Base-by-base conservation (phyloP, 2,329 filamentous ascomycete species). In the Hymenoscyphus salicellus region DNA sequence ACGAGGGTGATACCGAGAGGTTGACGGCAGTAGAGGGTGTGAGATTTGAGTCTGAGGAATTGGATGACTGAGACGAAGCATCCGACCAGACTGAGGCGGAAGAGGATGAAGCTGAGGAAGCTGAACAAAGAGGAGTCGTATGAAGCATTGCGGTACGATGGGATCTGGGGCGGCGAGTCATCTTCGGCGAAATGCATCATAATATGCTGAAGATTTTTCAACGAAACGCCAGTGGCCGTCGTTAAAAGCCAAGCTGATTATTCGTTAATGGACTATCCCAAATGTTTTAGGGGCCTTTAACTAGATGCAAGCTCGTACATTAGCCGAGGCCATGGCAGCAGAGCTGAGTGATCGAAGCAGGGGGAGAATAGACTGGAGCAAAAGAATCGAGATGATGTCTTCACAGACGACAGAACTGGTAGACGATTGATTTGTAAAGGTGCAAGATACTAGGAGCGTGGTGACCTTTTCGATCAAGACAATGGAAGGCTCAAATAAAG, bases 11-110 rank as follows among this genome's bases (percentile, higher is more conserved):
- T n/a, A n/a, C n/a, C n/a, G n/a, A n/a, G n/a, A n/a, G n/a, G n/a
- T n/a, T n/a, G n/a, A n/a, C n/a, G n/a, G n/a, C n/a, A n/a, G n/a
- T n/a, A n/a, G n/a, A n/a, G n/a, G n/a, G n/a, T n/a, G n/a, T n/a
- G n/a, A n/a, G n/a, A n/a, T n/a, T n/a, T n/a, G n/a, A n/a, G n/a
- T n/a, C 77, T 62, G 86, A 87, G 49, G 88, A 87, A 66, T 89
- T 88, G 72, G 90, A 91, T 67, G 83, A 82, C 78, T 92, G 89
- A 23, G 86, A 88, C 63, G 87, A 89, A 60, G 82, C 84, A 73
- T 89, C 83, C 70, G 92, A 95, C 83, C 92, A 95, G 72, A 92
- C 83, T 38, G 91, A 95, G 63, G 87, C 86, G 64, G 89, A 85
- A 23, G 90, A 93, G 63, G 89, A 89, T 33, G 91, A 92, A 65